phyloP scores from a whole-genome alignment of 1,284 basidiomycete genomes.

The Marasmius oreades region DNA sequence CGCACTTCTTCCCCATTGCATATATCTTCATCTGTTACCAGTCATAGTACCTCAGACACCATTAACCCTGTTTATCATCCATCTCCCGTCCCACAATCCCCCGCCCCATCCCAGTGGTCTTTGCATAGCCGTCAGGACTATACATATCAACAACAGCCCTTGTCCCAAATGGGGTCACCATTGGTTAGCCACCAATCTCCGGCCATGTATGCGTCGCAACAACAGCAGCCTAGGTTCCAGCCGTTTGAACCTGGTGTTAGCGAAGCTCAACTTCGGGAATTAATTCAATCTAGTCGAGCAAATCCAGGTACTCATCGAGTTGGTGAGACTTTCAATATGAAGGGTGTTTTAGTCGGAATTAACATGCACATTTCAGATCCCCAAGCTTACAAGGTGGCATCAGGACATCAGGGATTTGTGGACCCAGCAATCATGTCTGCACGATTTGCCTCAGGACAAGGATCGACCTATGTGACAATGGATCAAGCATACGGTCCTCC shows the following conservation, averaged over 20 bases:
- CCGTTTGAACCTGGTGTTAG: conserved; percentile 58
- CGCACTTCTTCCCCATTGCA: conserved; percentile 56
- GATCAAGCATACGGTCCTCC: conserved; percentile 50
- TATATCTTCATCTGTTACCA: conserved; percentile 51
- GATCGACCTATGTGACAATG: conserved; percentile 14
- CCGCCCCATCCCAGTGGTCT: conserved; percentile 44
- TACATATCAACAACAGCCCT: conserved; percentile 37
- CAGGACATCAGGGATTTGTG: conserved; percentile 48
- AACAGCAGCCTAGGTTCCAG: conserved; percentile 46
- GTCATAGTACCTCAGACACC: conserved; percentile 39
- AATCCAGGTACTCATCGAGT: neutral
- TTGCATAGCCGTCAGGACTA: conserved; percentile 41
- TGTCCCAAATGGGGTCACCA: conserved; percentile 44
- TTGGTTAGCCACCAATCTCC: conserved; percentile 44
- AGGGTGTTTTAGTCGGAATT: no score
- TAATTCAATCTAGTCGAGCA: conserved; percentile 64
- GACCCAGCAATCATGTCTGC: conserved; percentile 85
- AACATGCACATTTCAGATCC: conserved; percentile 19
- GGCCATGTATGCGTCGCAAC: conserved; percentile 28
- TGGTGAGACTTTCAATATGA: neutral
- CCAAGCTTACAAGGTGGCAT: conserved; percentile 33
- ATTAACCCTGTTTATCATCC: conserved; percentile 41
- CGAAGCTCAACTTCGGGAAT: conserved; percentile 70
- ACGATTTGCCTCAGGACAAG: conserved; percentile 44
- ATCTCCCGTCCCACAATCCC: conserved; percentile 35